Evolutionary conservation across 768 basidiomycete genomes (phyloP), one percentile per base, ranked within the genome.

Genomic region (Pulveroboletus ravenelii): DNA sequence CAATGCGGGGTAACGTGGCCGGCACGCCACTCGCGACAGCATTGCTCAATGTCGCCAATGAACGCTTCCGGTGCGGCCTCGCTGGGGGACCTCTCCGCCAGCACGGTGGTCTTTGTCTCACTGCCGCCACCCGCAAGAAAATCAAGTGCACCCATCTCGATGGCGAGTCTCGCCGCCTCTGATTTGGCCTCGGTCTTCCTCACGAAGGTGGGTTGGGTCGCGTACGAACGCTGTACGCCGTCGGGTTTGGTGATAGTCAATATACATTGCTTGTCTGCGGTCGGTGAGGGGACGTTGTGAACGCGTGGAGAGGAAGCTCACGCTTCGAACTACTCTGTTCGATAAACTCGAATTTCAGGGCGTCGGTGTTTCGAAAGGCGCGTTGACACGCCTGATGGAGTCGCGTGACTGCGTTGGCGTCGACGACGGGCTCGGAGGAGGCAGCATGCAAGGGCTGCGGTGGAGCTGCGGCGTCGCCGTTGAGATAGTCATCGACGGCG

Each of bases 121-220:
- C 69, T 63, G n/a, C 76, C 75, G 3, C 78, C 78, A 2, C 65
- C 58, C 7, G 62, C 46, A 41, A 85, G 78, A 57, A 86, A 86
- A 17, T 82, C 76, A 30, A 85, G 61, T 1, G 76, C 84, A 17
- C 81, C 82, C 70, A 78, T 76, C 7, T 80, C 72, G 20, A 85
- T 67, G 5, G 85, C 85, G 14, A 79, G 62, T 14, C 62, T 69
- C 0, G 81, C 81, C 0, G 71, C 82, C 40, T 74, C 73, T 0
- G 65, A 66, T 51, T 79, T 81, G 0, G 84, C 85, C 12, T 84
- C 82, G 35, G 55, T 67, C 55, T 78, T 76, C 34, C 73, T 72
- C 14, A 69, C 38, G 54, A 75, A 78, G 2, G 61, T 39, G 13
- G 72, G 65, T 23, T 76, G 71, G 0, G 81, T 80, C 23, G 74